Conservation (phyloP, 73 alveolate species). For the Paramecium sexaurelia region DNA sequence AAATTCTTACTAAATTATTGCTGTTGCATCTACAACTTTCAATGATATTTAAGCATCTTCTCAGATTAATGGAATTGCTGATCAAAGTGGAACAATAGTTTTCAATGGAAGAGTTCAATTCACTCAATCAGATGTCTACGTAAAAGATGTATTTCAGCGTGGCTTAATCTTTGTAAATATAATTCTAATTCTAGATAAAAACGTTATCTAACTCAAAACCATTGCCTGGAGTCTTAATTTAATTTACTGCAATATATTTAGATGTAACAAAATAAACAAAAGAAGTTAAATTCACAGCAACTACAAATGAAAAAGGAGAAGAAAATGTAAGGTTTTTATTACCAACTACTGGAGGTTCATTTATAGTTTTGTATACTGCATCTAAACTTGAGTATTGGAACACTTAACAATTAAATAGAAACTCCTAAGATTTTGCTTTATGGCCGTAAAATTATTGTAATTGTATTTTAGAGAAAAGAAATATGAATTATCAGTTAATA, state of each 20-base stretch:
- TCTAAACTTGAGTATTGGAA: conserved; percentile 4
- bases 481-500: conserved; percentile 23
- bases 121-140: not conserved
- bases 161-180: not conserved
- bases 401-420: not conserved
- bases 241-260: not conserved
- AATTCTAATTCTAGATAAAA: not conserved
- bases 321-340: not conserved
- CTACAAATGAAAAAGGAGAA: not conserved
- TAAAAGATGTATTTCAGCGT: not conserved
- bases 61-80: not conserved
- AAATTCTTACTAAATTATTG: not conserved
- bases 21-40: not conserved
- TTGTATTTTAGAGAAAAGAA: not conserved
- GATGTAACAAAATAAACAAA: not conserved
- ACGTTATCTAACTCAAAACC: not conserved
- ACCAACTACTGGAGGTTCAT: conserved; percentile 9
- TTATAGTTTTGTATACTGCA: not conserved
- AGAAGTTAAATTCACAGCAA: not conserved
- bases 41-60: not conserved
- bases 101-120: not conserved
- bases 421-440: not conserved
- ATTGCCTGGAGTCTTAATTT: not conserved
- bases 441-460: conserved; percentile 4
- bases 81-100: not conserved